Evolutionary conservation across 768 basidiomycete species (phyloP).

Genomic region (Pleurotus platypus): DNA sequence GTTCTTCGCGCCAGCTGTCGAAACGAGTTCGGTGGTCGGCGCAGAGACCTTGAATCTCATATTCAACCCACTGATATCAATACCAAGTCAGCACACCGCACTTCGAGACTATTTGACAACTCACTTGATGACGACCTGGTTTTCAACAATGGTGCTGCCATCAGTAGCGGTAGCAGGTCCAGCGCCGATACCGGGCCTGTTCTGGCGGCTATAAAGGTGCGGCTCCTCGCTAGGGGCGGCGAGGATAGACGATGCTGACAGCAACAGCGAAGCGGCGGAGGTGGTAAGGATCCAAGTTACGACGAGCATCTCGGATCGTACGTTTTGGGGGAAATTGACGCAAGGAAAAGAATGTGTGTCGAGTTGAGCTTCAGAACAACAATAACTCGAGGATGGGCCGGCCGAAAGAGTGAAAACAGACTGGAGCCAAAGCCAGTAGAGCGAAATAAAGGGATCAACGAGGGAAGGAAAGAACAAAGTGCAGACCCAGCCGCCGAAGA

Average conservation of each 20-base stretch:
- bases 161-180: constrained; percentile 8
- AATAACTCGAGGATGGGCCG: background rate
- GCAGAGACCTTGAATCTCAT: constrained; percentile 12
- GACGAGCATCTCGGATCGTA: background rate
- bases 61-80: constrained; percentile 3
- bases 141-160: constrained; percentile 9
- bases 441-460: background rate
- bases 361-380: background rate
- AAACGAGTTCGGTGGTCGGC: constrained; percentile 7
- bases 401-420: background rate
- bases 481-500: background rate
- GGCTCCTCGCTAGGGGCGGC: background rate
- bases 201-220: background rate
- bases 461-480: background rate
- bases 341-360: background rate
- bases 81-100: background rate
- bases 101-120: background rate
- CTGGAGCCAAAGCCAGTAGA: background rate
- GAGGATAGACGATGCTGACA: background rate
- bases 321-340: background rate
- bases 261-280: background rate
- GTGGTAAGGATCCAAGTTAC: background rate
- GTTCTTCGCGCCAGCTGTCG: background rate
- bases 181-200: constrained; percentile 3
- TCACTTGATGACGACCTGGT: constrained; percentile 11